A percentile compares a stretch with the other conserved stretches of the same genome.
These are phyloP conservation scores for Candida silvicultrix DNA, from an alignment of 805 yeast genomes.

Conservation along the genomic window DNA sequence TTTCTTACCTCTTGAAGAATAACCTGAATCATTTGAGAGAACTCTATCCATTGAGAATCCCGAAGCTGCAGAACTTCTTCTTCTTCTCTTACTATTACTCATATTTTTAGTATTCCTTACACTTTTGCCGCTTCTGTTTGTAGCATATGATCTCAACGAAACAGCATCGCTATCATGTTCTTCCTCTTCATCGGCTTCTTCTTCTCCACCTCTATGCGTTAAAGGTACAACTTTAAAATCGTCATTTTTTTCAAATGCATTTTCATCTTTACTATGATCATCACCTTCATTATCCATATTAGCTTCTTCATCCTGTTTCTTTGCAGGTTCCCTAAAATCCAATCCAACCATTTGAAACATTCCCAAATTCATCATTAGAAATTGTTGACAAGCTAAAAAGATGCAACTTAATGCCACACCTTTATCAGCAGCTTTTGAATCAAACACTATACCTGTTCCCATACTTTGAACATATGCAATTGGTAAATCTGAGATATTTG, in stretches of 20 bases:
- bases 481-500: conserved; percentile 47
- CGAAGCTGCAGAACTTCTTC: background rate
- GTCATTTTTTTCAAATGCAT: background rate
- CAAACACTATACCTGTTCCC: conserved; percentile 35
- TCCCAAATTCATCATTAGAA: conserved; percentile 71
- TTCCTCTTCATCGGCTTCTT: background rate
- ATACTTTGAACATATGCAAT: conserved; percentile 45
- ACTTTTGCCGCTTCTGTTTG: background rate
- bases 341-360: conserved; percentile 60
- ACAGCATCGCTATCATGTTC: conserved; percentile 1
- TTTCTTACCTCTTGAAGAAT: conserved; percentile 14
- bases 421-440: conserved; percentile 31
- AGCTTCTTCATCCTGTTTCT: conserved; percentile 1
- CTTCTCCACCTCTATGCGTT: background rate
- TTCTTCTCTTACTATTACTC: conserved; percentile 1
- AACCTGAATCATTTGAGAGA: conserved; percentile 9
- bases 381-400: conserved; percentile 44
- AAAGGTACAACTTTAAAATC: background rate
- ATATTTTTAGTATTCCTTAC: background rate
- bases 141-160: background rate
- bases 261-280: conserved; percentile 6
- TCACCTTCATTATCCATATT: conserved; percentile 2
- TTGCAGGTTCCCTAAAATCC: conserved; percentile 44
- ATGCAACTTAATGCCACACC: conserved; percentile 49
- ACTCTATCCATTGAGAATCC: background rate